Evolutionary conservation across 768 basidiomycete species (phyloP).

Genomic region (Tulasnella sp.): DNA sequence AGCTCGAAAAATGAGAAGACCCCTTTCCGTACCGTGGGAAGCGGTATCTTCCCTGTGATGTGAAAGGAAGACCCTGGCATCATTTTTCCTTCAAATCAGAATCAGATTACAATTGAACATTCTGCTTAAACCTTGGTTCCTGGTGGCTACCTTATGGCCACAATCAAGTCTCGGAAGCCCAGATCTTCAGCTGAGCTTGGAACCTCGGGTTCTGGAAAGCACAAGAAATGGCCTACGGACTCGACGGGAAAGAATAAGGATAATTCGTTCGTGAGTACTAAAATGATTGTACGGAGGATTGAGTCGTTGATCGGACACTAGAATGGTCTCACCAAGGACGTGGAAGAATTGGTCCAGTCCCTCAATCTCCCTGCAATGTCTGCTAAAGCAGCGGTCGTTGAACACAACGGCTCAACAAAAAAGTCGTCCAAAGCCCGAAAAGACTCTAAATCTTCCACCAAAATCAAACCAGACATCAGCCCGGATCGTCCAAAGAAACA

Average conservation of each 20-base stretch:
- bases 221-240: background rate
- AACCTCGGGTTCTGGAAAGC: too few species aligned
- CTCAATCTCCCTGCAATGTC: conserved; percentile 11
- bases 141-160: too few species aligned
- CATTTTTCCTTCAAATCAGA: too few species aligned
- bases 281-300: too few species aligned
- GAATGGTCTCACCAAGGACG: background rate
- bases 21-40: too few species aligned
- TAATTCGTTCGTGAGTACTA: background rate
- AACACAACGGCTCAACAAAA: background rate
- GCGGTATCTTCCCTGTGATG: too few species aligned
- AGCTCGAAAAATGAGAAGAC: too few species aligned
- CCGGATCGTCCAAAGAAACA: background rate
- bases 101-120: too few species aligned
- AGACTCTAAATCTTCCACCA: background rate
- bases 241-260: conserved; percentile 6
- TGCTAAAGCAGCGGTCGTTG: background rate
- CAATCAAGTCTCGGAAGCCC: too few species aligned
- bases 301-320: background rate
- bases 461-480: background rate
- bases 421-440: background rate
- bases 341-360: background rate
- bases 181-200: too few species aligned
- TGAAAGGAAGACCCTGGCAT: too few species aligned
- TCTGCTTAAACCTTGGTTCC: too few species aligned